A percentile compares a stretch with the other conserved stretches of the same genome.
These are phyloP conservation scores for Claviceps cyperi DNA, from an alignment of 2,329 filamentous ascomycete genomes.

Conservation along the genomic window DNA sequence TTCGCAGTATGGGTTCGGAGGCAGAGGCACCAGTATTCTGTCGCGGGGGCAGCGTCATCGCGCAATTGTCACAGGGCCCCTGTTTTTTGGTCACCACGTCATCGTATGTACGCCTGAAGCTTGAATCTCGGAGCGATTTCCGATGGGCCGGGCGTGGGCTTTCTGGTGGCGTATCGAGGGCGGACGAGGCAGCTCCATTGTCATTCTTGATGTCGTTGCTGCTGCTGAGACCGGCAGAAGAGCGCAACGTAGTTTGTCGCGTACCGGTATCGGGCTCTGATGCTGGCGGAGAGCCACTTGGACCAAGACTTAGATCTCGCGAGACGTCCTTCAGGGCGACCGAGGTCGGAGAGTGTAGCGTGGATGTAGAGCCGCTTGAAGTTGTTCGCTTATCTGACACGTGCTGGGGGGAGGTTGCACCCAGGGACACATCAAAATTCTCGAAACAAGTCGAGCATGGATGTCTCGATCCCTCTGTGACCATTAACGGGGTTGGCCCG, in stretches of 20 bases:
- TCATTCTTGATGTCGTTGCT: constrained; percentile 7
- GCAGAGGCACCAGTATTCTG: constrained; percentile 15
- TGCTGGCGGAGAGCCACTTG: constrained; percentile 28
- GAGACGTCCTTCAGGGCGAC: constrained; percentile 31
- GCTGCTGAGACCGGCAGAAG: constrained; percentile 15
- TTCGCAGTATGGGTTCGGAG: constrained; percentile 38
- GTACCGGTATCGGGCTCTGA: constrained; percentile 30
- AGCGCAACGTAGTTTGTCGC: constrained; percentile 27
- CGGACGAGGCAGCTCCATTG: constrained; percentile 21
- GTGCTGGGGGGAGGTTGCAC: constrained; percentile 6
- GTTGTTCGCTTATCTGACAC: constrained; percentile 22
- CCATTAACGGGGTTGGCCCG: constrained; percentile 55
- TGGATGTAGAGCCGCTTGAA: constrained; percentile 24
- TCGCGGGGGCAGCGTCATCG: constrained; percentile 42
- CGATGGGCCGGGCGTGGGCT: constrained; percentile 33
- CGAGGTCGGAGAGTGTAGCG: constrained; percentile 19
- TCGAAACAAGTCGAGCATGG: constrained; percentile 47
- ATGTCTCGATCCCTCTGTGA: constrained; percentile 50
- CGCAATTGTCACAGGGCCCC: constrained; percentile 53
- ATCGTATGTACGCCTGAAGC: constrained; percentile 49
- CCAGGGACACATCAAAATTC: constrained; percentile 9
- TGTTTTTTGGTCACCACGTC: constrained; percentile 50
- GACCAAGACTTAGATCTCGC: constrained; percentile 31
- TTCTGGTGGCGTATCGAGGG: constrained; percentile 42
- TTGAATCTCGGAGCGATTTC: constrained; percentile 37